phyloP scores from a whole-genome alignment of 2,329 filamentous ascomycete genomes.

The Akanthomyces dipterigenus region DNA sequence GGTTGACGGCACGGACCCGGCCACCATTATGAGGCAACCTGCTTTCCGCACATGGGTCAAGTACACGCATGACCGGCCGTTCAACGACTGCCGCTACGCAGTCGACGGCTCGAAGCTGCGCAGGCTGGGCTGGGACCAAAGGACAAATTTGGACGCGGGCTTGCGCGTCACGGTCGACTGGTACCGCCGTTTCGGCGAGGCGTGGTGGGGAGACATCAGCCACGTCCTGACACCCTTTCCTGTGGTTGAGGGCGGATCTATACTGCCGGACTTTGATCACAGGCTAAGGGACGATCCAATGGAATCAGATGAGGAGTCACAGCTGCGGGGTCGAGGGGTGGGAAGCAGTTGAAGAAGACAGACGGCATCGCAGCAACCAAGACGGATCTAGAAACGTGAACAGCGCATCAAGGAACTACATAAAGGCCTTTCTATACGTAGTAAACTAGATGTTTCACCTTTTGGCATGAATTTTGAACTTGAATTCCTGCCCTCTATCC shows the following conservation, averaged over 20 bases:
- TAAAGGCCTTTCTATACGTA: no score
- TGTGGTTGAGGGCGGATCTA: conserved; percentile 48
- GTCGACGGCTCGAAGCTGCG: conserved; percentile 64
- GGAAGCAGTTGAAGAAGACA: not conserved
- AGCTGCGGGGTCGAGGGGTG: not conserved
- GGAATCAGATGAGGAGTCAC: not conserved
- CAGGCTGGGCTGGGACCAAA: conserved; percentile 62
- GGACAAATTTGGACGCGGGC: conserved; percentile 57
- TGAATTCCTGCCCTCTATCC: no score
- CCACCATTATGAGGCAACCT: not conserved
- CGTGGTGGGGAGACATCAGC: conserved; percentile 67
- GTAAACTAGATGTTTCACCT: no score
- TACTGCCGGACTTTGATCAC: conserved; percentile 42
- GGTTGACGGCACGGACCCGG: conserved; percentile 41
- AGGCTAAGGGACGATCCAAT: conserved; percentile 28
- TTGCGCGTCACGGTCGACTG: conserved; percentile 60
- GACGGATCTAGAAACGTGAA: not conserved
- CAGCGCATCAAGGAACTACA: not conserved
- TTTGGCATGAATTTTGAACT: no score
- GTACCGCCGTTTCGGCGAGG: conserved; percentile 59
- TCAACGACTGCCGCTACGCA: conserved; percentile 68
- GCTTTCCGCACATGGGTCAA: conserved; percentile 57
- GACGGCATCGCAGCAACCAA: not conserved
- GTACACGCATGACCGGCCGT: conserved; percentile 71
- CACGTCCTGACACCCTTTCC: conserved; percentile 64